Evolutionary conservation across 306 rosid species (phyloP).

Genomic region (Rosa persica): DNA sequence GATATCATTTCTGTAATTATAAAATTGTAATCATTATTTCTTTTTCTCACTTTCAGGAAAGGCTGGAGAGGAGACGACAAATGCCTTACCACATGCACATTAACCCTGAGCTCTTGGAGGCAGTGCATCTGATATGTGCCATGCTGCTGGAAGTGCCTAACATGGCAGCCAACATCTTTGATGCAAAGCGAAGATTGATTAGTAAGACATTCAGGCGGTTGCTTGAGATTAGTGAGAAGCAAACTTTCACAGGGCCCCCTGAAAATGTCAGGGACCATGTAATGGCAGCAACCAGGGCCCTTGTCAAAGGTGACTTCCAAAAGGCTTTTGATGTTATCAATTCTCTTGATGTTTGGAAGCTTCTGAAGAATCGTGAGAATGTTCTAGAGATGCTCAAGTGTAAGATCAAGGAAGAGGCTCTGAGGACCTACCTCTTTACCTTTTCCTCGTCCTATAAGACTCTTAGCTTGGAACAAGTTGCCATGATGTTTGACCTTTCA

Average conservation of each 20-base stretch:
- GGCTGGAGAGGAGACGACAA: slow-evolving; percentile 93
- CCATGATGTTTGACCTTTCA: slow-evolving; percentile 72
- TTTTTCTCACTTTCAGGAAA: slow-evolving; percentile 60
- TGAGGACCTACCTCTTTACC: slow-evolving; percentile 87
- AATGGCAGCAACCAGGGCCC: slow-evolving; percentile 89
- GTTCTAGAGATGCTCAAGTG: slow-evolving; percentile 75
- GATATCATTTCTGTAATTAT: neutral
- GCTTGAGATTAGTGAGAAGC: slow-evolving; percentile 81
- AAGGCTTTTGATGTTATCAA: slow-evolving; percentile 62
- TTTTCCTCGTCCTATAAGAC: slow-evolving; percentile 78
- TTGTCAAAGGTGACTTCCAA: slow-evolving; percentile 69
- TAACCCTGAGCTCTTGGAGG: slow-evolving; percentile 89
- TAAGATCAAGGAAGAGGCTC: slow-evolving; percentile 89
- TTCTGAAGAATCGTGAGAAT: slow-evolving; percentile 55
- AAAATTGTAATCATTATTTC: neutral
- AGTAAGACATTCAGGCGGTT: slow-evolving; percentile 77
- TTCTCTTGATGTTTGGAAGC: slow-evolving; percentile 89
- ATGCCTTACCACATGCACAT: slow-evolving; percentile 99
- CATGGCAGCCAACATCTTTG: slow-evolving; percentile 80
- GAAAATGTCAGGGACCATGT: slow-evolving; percentile 93
- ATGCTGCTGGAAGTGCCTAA: slow-evolving; percentile 98
- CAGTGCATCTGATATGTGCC: slow-evolving; percentile 88
- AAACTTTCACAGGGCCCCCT: slow-evolving; percentile 89
- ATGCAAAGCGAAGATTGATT: slow-evolving; percentile 71
- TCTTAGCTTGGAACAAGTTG: slow-evolving; percentile 68